A percentile compares a stretch with the other conserved stretches of the same genome.
phyloP scores from a whole-genome alignment of 805 yeast species.

The Candida arabinofermentans region DNA sequence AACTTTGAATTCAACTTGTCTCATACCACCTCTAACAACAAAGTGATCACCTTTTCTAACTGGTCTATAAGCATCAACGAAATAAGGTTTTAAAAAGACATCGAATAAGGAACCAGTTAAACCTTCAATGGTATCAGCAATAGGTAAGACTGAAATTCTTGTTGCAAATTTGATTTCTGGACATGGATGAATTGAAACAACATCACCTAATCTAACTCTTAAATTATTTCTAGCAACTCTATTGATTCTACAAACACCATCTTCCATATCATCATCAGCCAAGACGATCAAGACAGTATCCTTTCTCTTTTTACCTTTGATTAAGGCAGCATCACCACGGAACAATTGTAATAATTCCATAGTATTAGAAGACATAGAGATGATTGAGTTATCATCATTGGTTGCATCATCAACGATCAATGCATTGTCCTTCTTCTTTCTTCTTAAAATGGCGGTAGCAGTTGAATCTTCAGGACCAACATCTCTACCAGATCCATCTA shows the following conservation, averaged over 20 bases:
- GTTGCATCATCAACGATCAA: conserved; percentile 94
- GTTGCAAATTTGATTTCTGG: conserved; percentile 97
- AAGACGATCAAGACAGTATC: conserved; percentile 95
- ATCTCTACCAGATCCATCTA: conserved; percentile 36
- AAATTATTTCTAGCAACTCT: conserved; percentile 95
- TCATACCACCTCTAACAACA: conserved; percentile 97
- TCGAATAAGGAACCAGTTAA: conserved; percentile 95
- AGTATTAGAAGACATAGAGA: conserved; percentile 90
- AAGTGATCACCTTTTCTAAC: conserved; percentile 97
- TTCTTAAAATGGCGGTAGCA: conserved; percentile 95
- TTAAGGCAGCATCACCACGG: conserved; percentile 96
- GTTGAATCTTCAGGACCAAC: conserved; percentile 42
- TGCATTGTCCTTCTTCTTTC: conserved; percentile 96
- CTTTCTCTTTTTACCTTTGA: conserved; percentile 96
- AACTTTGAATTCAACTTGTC: conserved; percentile 98
- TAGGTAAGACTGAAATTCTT: conserved; percentile 91
- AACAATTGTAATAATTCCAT: conserved; percentile 93
- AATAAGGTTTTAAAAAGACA: conserved; percentile 94
- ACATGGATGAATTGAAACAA: conserved; percentile 87
- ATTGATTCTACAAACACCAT: conserved; percentile 90
- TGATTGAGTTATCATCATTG: conserved; percentile 95
- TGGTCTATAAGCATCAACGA: conserved; percentile 98
- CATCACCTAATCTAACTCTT: conserved; percentile 90
- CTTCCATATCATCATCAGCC: conserved; percentile 95
- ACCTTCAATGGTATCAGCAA: conserved; percentile 98